These are phyloP conservation scores for Suillus clintonianus DNA, from an alignment of 768 basidiomycete species.

Conservation along the genomic window DNA sequence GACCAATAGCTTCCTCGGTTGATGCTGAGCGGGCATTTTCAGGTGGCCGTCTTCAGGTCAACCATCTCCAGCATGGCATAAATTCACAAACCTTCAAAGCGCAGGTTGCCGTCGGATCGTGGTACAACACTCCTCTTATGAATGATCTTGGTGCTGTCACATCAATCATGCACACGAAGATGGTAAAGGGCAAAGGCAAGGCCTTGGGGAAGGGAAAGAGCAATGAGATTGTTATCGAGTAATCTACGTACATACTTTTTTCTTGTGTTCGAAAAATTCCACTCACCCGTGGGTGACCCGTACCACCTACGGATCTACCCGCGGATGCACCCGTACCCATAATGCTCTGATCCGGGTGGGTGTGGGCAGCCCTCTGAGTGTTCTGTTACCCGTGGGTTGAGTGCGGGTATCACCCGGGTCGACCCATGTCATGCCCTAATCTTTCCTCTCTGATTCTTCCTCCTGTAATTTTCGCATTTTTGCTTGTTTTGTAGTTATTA, in stretches of 20 bases:
- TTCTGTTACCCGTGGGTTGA: not conserved
- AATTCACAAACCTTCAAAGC: slow-evolving; percentile 36
- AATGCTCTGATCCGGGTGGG: not conserved
- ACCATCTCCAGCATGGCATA: slow-evolving; percentile 36
- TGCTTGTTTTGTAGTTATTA: too few relatives aligned
- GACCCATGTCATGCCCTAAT: not conserved
- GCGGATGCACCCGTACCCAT: not conserved
- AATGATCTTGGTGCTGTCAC: slow-evolving; percentile 9
- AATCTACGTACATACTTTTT: not conserved
- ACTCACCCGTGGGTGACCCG: not conserved
- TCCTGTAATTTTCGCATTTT: too few relatives aligned
- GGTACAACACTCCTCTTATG: slow-evolving; percentile 26
- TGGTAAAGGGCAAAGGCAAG: not conserved
- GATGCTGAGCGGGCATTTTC: slow-evolving; percentile 41
- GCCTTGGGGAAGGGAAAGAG: not conserved
- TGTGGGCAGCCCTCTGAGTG: not conserved
- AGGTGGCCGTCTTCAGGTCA: slow-evolving; percentile 30
- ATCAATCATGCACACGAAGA: not conserved
- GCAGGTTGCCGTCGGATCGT: slow-evolving; percentile 33
- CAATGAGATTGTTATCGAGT: not conserved
- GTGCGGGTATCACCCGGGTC: not conserved
- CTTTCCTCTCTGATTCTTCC: too few relatives aligned
- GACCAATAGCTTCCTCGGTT: slow-evolving; percentile 25
- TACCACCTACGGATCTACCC: not conserved
- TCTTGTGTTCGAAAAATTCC: not conserved